phyloP scores from a whole-genome alignment of 2,329 filamentous ascomycete genomes.

The Diplodia seriata region DNA sequence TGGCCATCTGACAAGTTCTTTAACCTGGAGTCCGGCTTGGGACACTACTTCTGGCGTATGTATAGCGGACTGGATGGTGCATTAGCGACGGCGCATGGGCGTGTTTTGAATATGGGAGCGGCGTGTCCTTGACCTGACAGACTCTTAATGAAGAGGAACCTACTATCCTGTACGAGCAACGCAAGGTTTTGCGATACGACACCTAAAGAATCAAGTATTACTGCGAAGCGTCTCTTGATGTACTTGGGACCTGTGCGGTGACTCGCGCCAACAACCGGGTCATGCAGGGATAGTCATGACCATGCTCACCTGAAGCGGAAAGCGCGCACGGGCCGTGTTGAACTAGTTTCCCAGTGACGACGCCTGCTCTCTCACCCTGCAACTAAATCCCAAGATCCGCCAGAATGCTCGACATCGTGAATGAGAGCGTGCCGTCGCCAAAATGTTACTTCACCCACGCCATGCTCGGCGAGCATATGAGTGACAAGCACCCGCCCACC shows the following conservation, averaged over 20 bases:
- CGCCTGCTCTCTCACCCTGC: background rate
- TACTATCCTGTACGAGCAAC: background rate
- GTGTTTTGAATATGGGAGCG: background rate
- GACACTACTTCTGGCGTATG: constrained; percentile 5
- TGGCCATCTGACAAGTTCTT: background rate
- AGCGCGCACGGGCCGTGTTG: constrained; percentile 12
- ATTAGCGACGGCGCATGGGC: constrained; percentile 29
- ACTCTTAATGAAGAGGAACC: background rate
- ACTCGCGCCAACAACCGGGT: background rate
- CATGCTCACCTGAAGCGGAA: constrained; percentile 4
- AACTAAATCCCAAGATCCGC: background rate
- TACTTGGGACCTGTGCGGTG: background rate
- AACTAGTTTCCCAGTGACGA: background rate
- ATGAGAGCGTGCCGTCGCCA: constrained; percentile 49
- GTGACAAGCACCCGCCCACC: constrained; percentile 71
- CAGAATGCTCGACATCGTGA: constrained; percentile 47
- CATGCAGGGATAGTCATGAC: background rate
- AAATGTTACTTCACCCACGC: constrained; percentile 80
- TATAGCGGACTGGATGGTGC: constrained; percentile 14
- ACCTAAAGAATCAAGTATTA: background rate
- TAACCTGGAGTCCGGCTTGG: background rate
- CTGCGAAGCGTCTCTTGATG: background rate
- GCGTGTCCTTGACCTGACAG: background rate
- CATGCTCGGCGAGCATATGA: constrained; percentile 69
- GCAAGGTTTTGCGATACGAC: background rate